Percentiles rank a stretch among this genome's conserved stretches.
Evolutionary conservation across 306 rosid genomes (phyloP).

Genomic region (Inga oerstediana): DNA sequence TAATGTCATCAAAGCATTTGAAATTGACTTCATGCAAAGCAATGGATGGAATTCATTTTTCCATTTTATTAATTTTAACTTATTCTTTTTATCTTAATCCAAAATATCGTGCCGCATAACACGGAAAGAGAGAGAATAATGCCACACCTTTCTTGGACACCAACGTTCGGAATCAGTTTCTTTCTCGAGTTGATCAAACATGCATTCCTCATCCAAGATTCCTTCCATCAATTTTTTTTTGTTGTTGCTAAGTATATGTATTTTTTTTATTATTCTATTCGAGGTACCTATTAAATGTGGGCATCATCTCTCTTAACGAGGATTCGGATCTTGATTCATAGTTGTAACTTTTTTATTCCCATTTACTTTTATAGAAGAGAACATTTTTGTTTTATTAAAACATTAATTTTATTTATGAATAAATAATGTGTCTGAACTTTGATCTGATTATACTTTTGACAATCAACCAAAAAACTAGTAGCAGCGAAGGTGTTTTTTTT

Average conservation of each 20-base stretch:
- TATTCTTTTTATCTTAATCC: neutral
- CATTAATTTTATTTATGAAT: neutral
- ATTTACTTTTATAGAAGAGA: neutral
- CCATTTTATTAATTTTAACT: too few species aligned
- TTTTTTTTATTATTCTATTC: too few species aligned
- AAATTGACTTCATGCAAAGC: neutral
- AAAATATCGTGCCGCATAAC: neutral
- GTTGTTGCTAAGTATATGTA: too few species aligned
- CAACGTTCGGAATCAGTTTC: conserved; percentile 4
- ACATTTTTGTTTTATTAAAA: neutral
- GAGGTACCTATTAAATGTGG: accelerated
- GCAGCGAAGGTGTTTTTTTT: neutral
- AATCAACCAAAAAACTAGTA: neutral
- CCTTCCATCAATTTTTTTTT: neutral
- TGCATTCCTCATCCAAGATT: neutral
- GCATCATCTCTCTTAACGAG: too few species aligned
- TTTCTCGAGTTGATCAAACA: neutral
- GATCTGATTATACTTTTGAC: neutral
- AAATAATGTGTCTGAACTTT: too few species aligned
- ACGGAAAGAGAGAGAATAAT: neutral
- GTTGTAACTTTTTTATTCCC: neutral
- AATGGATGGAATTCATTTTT: neutral
- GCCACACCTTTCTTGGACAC: conserved; percentile 32
- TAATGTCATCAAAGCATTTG: too few species aligned
- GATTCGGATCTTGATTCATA: too few species aligned